Percentiles rank a stretch among this genome's conserved stretches.
Evolutionary conservation across 2,329 filamentous ascomycete species (phyloP).

Genomic region (Trichoderma koningiopsis): DNA sequence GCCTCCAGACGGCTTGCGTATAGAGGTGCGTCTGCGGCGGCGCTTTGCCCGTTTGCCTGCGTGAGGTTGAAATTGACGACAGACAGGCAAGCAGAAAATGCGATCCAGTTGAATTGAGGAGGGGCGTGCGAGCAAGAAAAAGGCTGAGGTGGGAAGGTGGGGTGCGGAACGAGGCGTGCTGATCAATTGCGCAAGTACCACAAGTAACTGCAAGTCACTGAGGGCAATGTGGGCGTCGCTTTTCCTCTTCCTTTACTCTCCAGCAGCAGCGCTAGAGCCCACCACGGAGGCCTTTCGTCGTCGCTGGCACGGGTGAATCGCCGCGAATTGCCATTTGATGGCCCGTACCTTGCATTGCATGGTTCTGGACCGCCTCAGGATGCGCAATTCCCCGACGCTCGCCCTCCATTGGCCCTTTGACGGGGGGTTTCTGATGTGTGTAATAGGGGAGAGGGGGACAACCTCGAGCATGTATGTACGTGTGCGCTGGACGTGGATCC

Average conservation of each 20-base stretch:
- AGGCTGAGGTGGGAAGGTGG: conserved; percentile 2
- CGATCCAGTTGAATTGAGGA: neutral
- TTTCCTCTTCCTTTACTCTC: neutral
- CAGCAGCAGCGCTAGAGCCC: neutral
- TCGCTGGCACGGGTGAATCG: neutral
- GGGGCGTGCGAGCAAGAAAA: conserved; percentile 1
- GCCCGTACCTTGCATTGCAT: conserved; percentile 17
- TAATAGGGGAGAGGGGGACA: conserved; percentile 16
- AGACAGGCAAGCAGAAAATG: neutral
- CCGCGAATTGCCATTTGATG: neutral
- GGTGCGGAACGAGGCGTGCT: conserved; percentile 3
- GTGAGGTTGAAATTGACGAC: neutral
- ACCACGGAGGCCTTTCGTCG: neutral
- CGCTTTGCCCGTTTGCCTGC: neutral
- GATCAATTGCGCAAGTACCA: conserved; percentile 16
- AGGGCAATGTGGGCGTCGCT: neutral
- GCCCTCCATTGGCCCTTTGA: conserved; percentile 3
- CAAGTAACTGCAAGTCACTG: conserved; percentile 25
- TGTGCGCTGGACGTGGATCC: conserved; percentile 4
- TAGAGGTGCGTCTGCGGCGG: neutral
- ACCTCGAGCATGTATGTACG: neutral
- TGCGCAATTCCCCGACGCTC: neutral
- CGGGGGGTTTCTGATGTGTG: neutral
- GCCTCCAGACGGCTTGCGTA: neutral
- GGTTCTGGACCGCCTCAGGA: neutral